Percentiles rank a stretch among this genome's conserved stretches.
Conservation (phyloP, 345 rosid genomes). For the Linum usitatissimum region DNA sequence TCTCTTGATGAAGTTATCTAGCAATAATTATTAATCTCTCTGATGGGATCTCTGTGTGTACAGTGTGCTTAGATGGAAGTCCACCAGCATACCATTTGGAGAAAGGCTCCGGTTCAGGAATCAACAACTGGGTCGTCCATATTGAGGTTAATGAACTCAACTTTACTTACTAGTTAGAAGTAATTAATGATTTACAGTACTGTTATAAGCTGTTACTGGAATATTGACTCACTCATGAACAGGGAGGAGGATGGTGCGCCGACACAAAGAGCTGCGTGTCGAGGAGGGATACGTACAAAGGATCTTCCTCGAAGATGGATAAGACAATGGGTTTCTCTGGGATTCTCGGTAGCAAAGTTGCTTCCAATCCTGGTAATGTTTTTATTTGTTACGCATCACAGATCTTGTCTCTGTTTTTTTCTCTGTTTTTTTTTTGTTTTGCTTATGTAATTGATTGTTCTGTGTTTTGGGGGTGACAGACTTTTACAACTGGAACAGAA, state of each 20-base stretch:
- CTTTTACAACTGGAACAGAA: conserved; percentile 80
- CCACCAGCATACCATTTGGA: conserved; percentile 86
- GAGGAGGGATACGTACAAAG: conserved; percentile 1
- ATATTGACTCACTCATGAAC: background rate
- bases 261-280: background rate
- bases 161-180: conserved; percentile 1
- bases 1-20: background rate
- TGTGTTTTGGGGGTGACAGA: conserved; percentile 23
- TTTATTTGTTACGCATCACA: background rate
- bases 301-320: conserved; percentile 7
- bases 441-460: background rate
- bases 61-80: conserved; percentile 96
- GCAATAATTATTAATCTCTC: background rate
- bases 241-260: conserved; percentile 11
- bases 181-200: no score
- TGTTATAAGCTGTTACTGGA: no score
- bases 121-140: conserved; percentile 69
- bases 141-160: conserved; percentile 39
- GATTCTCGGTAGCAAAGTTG: conserved; percentile 3
- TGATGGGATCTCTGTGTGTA: conserved; percentile 8
- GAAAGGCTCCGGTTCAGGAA: conserved; percentile 69
- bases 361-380: conserved; percentile 3
- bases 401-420: background rate
- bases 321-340: conserved; percentile 9
- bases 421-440: background rate